Percentiles rank a stretch among this genome's conserved stretches.
phyloP scores from a whole-genome alignment of 148 eudicot genomes.

The Tetragonia tetragonoides region DNA sequence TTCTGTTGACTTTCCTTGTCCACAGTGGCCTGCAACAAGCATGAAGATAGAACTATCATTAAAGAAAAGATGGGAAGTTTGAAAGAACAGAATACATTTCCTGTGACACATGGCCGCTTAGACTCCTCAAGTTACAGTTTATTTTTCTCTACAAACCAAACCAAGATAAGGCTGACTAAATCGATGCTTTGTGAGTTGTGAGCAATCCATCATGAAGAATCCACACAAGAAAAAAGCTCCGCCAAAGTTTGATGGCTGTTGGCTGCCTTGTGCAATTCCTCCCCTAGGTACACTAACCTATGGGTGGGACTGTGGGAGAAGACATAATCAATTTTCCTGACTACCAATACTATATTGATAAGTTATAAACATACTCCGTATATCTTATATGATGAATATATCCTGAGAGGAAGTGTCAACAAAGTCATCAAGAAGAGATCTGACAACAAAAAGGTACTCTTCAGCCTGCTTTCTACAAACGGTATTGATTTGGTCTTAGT shows the following conservation, averaged over 20 bases:
- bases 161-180: neutral
- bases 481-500: neutral
- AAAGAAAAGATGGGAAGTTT: neutral
- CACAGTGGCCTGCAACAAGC: slow-evolving; percentile 28
- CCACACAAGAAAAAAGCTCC: no score
- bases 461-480: neutral
- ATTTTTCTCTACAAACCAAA: neutral
- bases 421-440: neutral
- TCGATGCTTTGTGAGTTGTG: neutral
- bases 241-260: no score
- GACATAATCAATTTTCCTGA: neutral
- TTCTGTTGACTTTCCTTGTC: slow-evolving; percentile 36
- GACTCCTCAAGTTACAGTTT: neutral
- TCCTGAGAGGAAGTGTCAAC: neutral
- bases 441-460: neutral
- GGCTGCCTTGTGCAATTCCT: no score
- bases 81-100: neutral
- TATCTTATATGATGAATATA: neutral
- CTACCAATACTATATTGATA: neutral
- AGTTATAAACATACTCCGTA: neutral
- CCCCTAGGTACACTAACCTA: neutral
- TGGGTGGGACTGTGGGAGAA: neutral
- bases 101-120: neutral
- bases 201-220: neutral
- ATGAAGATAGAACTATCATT: neutral